A percentile compares a stretch with the other conserved stretches of the same genome.
Evolutionary conservation across 2,329 filamentous ascomycete genomes (phyloP).

Genomic region (Stagonosporopsis cucurbitacearum): DNA sequence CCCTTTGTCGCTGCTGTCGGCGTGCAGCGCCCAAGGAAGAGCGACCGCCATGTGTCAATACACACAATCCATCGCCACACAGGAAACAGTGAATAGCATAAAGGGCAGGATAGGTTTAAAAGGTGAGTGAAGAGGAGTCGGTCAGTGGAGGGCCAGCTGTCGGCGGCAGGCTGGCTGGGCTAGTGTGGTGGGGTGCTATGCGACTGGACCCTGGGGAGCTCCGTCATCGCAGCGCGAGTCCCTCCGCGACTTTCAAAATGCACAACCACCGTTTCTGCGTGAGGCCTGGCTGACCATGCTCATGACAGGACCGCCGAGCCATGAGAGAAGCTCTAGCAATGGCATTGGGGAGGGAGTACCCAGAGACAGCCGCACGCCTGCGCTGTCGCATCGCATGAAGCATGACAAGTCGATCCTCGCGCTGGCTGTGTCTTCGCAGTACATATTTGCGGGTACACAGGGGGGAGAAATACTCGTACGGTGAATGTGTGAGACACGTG

Average conservation of each 20-base stretch:
- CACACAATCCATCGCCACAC: constrained; percentile 37
- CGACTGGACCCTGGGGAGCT: constrained; percentile 25
- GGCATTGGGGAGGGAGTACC: constrained; percentile 2
- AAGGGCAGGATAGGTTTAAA: constrained; percentile 13
- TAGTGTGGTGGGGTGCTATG: constrained; percentile 16
- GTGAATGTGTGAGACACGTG: constrained; percentile 3
- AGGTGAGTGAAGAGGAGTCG: constrained; percentile 23
- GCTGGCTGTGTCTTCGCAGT: constrained; percentile 78
- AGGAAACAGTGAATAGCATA: constrained; percentile 22
- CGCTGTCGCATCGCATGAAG: constrained; percentile 74
- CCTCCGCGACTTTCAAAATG: constrained; percentile 15
- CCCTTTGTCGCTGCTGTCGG: constrained; percentile 36
- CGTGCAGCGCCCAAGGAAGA: constrained; percentile 36
- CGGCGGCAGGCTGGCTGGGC: not conserved
- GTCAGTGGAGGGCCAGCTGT: constrained; percentile 3
- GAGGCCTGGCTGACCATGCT: constrained; percentile 35
- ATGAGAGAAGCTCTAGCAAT: constrained; percentile 30
- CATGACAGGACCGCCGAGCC: constrained; percentile 33
- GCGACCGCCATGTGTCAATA: constrained; percentile 37
- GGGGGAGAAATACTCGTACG: constrained; percentile 82
- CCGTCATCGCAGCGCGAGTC: constrained; percentile 31
- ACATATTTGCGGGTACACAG: constrained; percentile 91
- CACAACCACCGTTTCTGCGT: constrained; percentile 19
- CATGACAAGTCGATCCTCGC: constrained; percentile 82
- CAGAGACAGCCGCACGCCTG: constrained; percentile 53